Conservation (phyloP, 1,284 basidiomycete genomes). For the Moniliophthora roreri region DNA sequence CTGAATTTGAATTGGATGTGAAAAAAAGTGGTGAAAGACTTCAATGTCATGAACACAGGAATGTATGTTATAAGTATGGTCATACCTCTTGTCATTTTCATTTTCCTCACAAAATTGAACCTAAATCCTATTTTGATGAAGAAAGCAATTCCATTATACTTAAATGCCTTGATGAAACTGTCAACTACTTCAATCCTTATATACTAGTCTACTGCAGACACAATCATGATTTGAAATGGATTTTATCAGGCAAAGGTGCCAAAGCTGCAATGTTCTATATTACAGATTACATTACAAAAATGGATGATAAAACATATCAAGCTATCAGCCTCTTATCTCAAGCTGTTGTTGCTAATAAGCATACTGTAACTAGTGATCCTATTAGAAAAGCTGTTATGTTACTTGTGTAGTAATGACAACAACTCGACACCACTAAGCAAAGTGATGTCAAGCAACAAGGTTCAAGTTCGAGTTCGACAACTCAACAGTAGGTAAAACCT, state of each 20-base stretch:
- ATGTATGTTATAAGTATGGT: slow-evolving; percentile 25
- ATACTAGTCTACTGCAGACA: slow-evolving; percentile 21
- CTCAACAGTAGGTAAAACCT: too few relatives aligned
- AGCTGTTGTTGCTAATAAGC: too few relatives aligned
- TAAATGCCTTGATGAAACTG: slow-evolving; percentile 16
- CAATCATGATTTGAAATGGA: slow-evolving; percentile 31
- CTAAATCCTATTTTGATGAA: slow-evolving; percentile 17
- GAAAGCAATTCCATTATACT: slow-evolving; percentile 23
- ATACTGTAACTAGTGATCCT: too few relatives aligned
- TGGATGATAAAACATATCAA: slow-evolving; percentile 21
- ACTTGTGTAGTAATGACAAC: too few relatives aligned
- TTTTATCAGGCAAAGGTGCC: slow-evolving; percentile 25
- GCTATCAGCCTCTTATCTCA: too few relatives aligned
- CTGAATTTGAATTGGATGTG: not conserved
- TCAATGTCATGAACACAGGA: slow-evolving; percentile 19
- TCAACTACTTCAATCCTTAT: slow-evolving; percentile 26
- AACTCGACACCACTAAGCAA: too few relatives aligned
- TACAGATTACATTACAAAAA: slow-evolving; percentile 31
- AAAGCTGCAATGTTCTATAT: slow-evolving; percentile 30
- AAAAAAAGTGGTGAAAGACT: slow-evolving; percentile 11
- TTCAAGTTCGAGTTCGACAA: too few relatives aligned
- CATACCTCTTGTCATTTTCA: slow-evolving; percentile 21
- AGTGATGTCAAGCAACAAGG: too few relatives aligned
- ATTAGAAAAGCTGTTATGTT: too few relatives aligned
- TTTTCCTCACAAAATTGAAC: slow-evolving; percentile 14